Evolutionary conservation across 2,329 filamentous ascomycete genomes (phyloP).

Genomic region (Beauveria scarabaeidicola): DNA sequence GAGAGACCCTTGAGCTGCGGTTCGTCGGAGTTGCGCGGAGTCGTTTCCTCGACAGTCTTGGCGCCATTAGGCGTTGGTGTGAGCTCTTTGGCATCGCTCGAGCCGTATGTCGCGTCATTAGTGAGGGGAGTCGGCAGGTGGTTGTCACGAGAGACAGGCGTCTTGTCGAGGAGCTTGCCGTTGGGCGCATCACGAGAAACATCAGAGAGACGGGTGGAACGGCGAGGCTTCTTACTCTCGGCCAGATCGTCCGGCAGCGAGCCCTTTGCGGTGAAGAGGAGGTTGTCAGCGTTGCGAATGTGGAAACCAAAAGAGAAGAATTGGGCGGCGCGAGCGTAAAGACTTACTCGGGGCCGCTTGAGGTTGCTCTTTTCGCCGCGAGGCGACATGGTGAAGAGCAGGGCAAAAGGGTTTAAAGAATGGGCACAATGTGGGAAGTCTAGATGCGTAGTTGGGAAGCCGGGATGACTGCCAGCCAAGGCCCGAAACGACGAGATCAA

Average conservation of each 20-base stretch:
- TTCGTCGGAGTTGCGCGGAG: slow-evolving; percentile 43
- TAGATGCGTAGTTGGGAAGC: neutral
- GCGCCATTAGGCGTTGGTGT: slow-evolving; percentile 62
- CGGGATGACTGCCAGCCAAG: slow-evolving; percentile 8
- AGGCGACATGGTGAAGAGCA: slow-evolving; percentile 42
- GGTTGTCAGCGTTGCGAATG: slow-evolving; percentile 15
- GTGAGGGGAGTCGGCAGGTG: slow-evolving; percentile 79
- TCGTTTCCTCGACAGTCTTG: slow-evolving; percentile 44
- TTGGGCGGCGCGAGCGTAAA: slow-evolving; percentile 10
- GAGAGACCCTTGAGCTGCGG: slow-evolving; percentile 37
- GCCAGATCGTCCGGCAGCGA: slow-evolving; percentile 55
- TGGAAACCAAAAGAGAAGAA: slow-evolving; percentile 12
- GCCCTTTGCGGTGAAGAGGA: slow-evolving; percentile 39
- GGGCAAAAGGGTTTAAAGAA: slow-evolving; percentile 4
- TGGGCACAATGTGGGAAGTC: neutral
- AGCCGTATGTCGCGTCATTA: slow-evolving; percentile 46
- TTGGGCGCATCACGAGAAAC: slow-evolving; percentile 6
- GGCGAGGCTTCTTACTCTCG: slow-evolving; percentile 75
- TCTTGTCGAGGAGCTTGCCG: slow-evolving; percentile 34
- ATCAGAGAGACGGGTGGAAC: slow-evolving; percentile 59
- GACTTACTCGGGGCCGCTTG: slow-evolving; percentile 67
- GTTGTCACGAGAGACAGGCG: slow-evolving; percentile 52
- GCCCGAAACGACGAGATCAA: neutral
- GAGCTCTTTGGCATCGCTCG: slow-evolving; percentile 57
- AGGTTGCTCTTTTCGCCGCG: slow-evolving; percentile 70